A percentile compares a stretch with the other conserved stretches of the same genome.
Evolutionary conservation across 1,284 basidiomycete genomes (phyloP).

Genomic region (Cerioporus squamosus): DNA sequence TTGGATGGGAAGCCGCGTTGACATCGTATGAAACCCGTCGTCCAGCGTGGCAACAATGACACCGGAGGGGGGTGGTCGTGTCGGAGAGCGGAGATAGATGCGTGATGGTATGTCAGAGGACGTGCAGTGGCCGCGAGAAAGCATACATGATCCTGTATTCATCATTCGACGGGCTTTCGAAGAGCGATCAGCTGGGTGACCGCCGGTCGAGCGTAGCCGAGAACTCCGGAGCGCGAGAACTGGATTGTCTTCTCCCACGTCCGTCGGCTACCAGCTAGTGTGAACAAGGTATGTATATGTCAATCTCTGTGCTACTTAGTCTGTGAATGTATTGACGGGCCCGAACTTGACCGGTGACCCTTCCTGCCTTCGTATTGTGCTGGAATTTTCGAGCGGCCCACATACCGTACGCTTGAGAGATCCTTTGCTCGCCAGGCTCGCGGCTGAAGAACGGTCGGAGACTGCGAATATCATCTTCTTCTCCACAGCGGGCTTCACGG

Average conservation of each 20-base stretch:
- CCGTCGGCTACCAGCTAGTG: neutral
- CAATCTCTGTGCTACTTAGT: too few species aligned
- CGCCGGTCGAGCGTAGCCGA: neutral
- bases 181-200: neutral
- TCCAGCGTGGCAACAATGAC: neutral
- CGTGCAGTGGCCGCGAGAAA: too few species aligned
- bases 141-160: too few species aligned
- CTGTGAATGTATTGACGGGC: neutral
- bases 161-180: neutral
- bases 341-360: too few species aligned
- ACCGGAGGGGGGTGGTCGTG: neutral
- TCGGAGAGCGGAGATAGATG: neutral
- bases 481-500: too few species aligned
- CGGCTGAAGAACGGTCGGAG: too few species aligned
- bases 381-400: neutral
- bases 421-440: too few species aligned
- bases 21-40: neutral
- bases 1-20: neutral
- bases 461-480: too few species aligned
- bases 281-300: too few species aligned
- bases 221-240: neutral
- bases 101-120: too few species aligned
- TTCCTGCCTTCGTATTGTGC: neutral
- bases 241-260: neutral
- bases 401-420: too few species aligned